Evolutionary conservation across 257 asterid genomes (phyloP).

Genomic region (Solanum peruvianum): DNA sequence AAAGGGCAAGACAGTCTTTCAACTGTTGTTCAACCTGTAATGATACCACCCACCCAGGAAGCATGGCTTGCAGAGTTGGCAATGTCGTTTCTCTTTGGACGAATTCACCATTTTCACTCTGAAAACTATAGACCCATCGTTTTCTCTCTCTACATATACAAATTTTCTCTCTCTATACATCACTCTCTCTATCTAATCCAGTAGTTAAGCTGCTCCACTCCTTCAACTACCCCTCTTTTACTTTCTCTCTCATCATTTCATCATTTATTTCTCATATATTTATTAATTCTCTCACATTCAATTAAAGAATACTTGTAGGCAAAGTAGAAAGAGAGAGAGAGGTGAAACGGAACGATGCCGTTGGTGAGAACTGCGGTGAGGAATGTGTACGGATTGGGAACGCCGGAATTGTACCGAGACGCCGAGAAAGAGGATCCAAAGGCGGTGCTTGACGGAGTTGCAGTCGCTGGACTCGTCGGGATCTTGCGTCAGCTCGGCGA

Average conservation of each 20-base stretch:
- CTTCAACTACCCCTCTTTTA: constrained; percentile 20
- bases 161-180: neutral
- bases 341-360: constrained; percentile 46
- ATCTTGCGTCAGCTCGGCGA: constrained; percentile 93
- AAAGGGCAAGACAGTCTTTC: neutral
- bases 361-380: constrained; percentile 63
- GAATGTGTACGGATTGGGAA: constrained; percentile 71
- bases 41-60: constrained; percentile 4
- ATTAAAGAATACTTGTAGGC: neutral
- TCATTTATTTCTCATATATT: constrained; percentile 14
- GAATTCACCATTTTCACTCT: neutral
- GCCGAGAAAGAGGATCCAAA: constrained; percentile 67
- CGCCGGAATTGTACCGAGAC: constrained; percentile 54
- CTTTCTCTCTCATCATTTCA: constrained; percentile 11
- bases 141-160: constrained; percentile 8
- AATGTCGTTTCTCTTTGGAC: constrained; percentile 15
- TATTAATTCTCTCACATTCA: constrained; percentile 12
- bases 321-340: neutral
- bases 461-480: constrained; percentile 84
- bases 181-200: constrained; percentile 1
- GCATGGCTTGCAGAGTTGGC: constrained; percentile 90
- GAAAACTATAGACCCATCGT: neutral
- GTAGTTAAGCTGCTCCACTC: constrained; percentile 39
- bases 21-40: neutral
- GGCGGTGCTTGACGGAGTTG: constrained; percentile 67